Evolutionary conservation across 2,329 filamentous ascomycete species (phyloP), one percentile per base, ranked within the genome.

Genomic region (Claviceps maximensis): DNA sequence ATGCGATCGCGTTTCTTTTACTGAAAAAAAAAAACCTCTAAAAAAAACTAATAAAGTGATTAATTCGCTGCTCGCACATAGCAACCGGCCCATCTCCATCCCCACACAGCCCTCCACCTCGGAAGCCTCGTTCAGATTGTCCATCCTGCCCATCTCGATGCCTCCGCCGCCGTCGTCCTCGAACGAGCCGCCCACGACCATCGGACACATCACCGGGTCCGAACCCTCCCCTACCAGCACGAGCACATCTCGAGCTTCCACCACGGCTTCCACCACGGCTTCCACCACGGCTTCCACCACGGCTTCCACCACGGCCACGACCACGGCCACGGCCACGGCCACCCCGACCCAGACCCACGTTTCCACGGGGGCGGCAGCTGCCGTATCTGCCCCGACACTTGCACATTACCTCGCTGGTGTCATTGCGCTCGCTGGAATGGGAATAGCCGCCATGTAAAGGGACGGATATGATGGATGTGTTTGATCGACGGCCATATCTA

Each of bases 381-480:
- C 31, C 12, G 2, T 33, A 33, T 13, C 55, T n/a, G 55, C 55
- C 33, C 55, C 59, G 17, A 59, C 61, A 2, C 58, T 57, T 8
- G 55, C 53, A n/a, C 51, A 51, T 19, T 55, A 55, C 44, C 54
- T 54, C 1, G 59, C 52, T 38, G 61, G 56, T 13, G 49, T 59
- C n/a, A 49, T 58, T n/a, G 59, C 57, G n/a, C 27, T 60, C 8
- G 56, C 54, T 12, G 61, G 60, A 3, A n/a, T 62, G 4, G 59
- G 54, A 15, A 29, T 58, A 36, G 57, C 55, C 19, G 29, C 31
- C 9, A 33, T 33, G 31, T 33, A 10, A 33, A 7, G 31, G 31
- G n/a, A n/a, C 12, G 31, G 31, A 33, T 33, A 9, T 33, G 31
- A 33, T 33, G 31, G n/a, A n/a, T n/a, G n/a, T n/a, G n/a, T n/a